Conservation (phyloP, 768 basidiomycete species). For the Cyclocybe aegerita region DNA sequence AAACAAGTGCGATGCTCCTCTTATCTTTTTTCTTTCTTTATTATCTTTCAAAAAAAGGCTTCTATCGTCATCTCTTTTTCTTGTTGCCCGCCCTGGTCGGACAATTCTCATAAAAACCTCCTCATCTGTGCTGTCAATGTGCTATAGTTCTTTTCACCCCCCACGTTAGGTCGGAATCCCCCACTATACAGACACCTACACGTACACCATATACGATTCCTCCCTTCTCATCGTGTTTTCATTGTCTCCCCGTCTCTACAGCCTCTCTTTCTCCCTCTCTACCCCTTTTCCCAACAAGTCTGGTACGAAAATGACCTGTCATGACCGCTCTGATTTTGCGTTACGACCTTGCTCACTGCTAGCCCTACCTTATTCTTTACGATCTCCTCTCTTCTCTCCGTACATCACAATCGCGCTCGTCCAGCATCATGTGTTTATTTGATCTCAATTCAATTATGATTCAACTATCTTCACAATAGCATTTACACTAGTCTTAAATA, state of each 20-base stretch:
- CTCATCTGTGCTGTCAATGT: slow-evolving; percentile 19
- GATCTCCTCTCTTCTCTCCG: slow-evolving; percentile 32
- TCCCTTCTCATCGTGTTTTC: slow-evolving; percentile 7
- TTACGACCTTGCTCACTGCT: slow-evolving; percentile 20
- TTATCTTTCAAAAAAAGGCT: background rate
- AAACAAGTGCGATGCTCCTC: too few relatives aligned
- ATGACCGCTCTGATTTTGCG: slow-evolving; percentile 18
- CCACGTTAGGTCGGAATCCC: slow-evolving; percentile 15
- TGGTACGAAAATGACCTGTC: slow-evolving; percentile 15
- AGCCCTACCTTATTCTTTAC: slow-evolving; percentile 30
- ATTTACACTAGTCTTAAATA: background rate
- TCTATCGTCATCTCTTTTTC: slow-evolving; percentile 6
- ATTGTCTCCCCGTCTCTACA: slow-evolving; percentile 4
- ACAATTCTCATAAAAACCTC: slow-evolving; percentile 30
- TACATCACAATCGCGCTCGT: slow-evolving; percentile 38
- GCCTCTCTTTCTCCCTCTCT: slow-evolving; percentile 13
- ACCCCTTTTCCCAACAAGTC: slow-evolving; percentile 8
- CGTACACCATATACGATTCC: slow-evolving; percentile 2
- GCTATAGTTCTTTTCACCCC: slow-evolving; percentile 19
- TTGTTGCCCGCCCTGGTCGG: slow-evolving; percentile 36
- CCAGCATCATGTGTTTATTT: slow-evolving; percentile 47
- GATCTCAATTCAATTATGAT: slow-evolving; percentile 38
- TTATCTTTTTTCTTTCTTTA: background rate
- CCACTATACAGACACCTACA: slow-evolving; percentile 16
- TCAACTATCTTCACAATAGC: slow-evolving; percentile 17